Percentiles rank a stretch among this genome's conserved stretches.
Conservation (phyloP, 495 filamentous ascomycete species). For the Evernia prunastri region DNA sequence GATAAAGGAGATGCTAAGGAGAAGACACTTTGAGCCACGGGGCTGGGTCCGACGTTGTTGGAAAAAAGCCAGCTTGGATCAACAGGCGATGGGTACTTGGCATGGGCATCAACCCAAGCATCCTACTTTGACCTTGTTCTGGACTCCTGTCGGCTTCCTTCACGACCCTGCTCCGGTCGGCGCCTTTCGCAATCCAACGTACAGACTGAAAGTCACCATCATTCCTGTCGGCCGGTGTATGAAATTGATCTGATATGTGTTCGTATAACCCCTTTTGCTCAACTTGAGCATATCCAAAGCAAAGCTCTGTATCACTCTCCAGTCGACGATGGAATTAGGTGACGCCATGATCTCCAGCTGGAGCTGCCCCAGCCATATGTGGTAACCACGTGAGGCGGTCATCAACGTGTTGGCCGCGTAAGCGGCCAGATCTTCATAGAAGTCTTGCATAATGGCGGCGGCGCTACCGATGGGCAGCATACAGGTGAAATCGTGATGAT, state of each 20-base stretch:
- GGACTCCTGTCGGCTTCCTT: too few species aligned
- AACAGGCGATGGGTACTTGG: background rate
- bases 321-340: background rate
- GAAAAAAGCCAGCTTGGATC: too few species aligned
- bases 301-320: background rate
- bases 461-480: conserved; percentile 1
- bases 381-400: background rate
- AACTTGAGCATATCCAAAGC: background rate
- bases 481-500: conserved; percentile 1
- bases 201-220: conserved; percentile 5
- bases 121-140: background rate
- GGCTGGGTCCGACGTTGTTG: background rate
- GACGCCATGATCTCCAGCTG: background rate
- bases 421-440: conserved; percentile 6
- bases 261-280: background rate
- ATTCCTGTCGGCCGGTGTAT: background rate
- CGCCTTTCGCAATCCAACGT: background rate
- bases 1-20: background rate
- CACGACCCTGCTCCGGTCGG: background rate
- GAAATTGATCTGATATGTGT: conserved; percentile 7
- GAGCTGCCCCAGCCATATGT: background rate
- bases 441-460: background rate
- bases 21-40: background rate
- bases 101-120: background rate
- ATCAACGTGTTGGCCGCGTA: background rate